phyloP scores from a whole-genome alignment of 768 basidiomycete genomes.

The Tulasnella calospora region DNA sequence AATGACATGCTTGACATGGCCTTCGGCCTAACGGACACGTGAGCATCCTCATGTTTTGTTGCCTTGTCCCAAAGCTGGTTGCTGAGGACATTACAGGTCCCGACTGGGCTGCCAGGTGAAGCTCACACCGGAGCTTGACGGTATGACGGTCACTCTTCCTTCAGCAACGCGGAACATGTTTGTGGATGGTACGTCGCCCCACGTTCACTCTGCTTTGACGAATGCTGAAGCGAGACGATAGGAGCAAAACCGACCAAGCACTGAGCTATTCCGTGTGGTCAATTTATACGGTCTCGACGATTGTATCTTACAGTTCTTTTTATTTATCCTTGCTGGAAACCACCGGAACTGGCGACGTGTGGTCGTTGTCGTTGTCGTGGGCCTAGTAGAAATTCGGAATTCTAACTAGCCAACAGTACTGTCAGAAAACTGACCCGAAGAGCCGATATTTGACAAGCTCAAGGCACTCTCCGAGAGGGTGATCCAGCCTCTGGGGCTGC shows the following conservation, averaged over 20 bases:
- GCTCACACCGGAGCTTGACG: constrained; percentile 76
- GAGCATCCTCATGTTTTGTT: constrained; percentile 28
- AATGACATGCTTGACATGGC: constrained; percentile 99
- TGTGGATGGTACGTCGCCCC: constrained; percentile 66
- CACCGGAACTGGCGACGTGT: background rate
- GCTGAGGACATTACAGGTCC: constrained; percentile 36
- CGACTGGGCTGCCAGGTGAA: constrained; percentile 51
- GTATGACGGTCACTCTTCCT: constrained; percentile 78
- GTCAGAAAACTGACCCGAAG: background rate
- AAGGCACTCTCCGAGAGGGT: background rate
- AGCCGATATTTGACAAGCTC: constrained; percentile 6
- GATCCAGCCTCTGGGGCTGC: background rate
- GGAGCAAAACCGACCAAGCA: constrained; percentile 53
- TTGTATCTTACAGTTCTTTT: background rate
- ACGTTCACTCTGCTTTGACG: background rate
- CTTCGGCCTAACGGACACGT: constrained; percentile 93
- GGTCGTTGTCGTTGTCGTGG: background rate
- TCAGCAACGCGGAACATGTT: constrained; percentile 96
- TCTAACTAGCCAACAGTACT: background rate
- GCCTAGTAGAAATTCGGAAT: background rate
- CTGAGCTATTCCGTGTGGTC: constrained; percentile 28
- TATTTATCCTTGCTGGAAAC: background rate
- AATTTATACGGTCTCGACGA: background rate
- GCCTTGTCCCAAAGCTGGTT: background rate
- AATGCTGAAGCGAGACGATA: constrained; percentile 24